Percentiles rank a stretch among this genome's conserved stretches.
Conservation (phyloP, 2,329 filamentous ascomycete genomes). For the Verticillium nonalfalfae region DNA sequence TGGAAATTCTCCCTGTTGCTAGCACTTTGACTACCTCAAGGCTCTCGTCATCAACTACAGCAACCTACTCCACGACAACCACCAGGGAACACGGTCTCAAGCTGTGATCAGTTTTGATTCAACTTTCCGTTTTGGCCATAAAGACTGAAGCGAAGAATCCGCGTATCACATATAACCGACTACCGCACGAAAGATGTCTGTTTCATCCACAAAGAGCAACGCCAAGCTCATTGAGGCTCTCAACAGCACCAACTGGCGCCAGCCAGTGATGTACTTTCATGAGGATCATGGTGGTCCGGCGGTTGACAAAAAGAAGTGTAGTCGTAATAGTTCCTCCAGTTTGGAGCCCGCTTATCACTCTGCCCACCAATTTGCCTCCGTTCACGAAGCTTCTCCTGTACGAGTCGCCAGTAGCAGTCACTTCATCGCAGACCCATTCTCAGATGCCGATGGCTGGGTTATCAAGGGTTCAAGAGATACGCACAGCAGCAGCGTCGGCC, state of each 20-base stretch:
- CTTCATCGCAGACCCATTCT: not conserved
- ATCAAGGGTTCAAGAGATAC: not conserved
- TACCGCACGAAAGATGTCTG: not conserved
- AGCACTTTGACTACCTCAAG: too few species aligned
- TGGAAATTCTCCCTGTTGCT: too few species aligned
- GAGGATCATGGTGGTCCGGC: not conserved
- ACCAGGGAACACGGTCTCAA: too few species aligned
- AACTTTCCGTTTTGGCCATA: not conserved
- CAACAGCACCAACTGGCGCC: conserved; percentile 5
- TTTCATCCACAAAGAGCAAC: not conserved
- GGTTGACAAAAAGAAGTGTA: not conserved
- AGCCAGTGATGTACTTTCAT: not conserved
- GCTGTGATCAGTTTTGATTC: not conserved
- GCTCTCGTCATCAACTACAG: too few species aligned
- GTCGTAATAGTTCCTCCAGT: not conserved
- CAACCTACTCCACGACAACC: too few species aligned
- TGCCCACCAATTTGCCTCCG: not conserved
- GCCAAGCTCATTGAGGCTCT: not conserved
- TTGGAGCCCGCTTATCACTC: not conserved
- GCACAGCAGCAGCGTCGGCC: not conserved
- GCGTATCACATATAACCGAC: not conserved
- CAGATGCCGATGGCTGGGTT: too few species aligned
- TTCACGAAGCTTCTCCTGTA: not conserved
- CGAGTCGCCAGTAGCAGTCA: not conserved
- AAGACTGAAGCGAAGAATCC: too few species aligned